Conservation (phyloP, 345 rosid genomes). For the Punica granatum region DNA sequence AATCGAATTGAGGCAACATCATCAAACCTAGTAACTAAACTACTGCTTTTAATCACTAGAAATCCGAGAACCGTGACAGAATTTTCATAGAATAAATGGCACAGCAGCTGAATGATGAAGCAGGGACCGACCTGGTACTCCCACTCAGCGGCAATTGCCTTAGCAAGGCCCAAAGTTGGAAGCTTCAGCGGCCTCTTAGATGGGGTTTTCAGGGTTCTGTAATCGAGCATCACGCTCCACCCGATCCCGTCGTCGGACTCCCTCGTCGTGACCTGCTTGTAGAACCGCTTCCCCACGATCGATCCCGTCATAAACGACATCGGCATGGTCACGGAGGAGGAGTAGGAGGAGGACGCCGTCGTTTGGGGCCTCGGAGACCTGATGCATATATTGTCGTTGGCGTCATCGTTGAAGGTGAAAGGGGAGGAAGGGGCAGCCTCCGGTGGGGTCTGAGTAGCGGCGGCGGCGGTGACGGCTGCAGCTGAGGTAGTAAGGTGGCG, state of each 20-base stretch:
- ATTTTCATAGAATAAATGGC: neutral
- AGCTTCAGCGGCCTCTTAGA: constrained; percentile 75
- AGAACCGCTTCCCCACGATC: constrained; percentile 78
- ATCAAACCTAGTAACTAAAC: neutral
- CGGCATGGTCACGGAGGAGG: constrained; percentile 75
- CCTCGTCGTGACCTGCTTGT: constrained; percentile 68
- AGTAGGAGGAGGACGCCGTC: constrained; percentile 6
- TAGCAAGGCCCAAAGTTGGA: constrained; percentile 70
- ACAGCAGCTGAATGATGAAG: neutral
- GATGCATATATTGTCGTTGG: constrained; percentile 30
- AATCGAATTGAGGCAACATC: neutral
- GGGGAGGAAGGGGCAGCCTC: constrained; percentile 28
- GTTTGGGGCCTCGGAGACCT: constrained; percentile 30
- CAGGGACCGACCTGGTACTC: constrained; percentile 64
- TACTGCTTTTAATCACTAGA: neutral
- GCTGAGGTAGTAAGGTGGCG: neutral
- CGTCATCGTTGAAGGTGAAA: constrained; percentile 33
- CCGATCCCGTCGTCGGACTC: constrained; percentile 88
- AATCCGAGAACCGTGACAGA: neutral
- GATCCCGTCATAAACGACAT: constrained; percentile 92
- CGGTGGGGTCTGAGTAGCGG: constrained; percentile 31
- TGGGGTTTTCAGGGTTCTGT: constrained; percentile 83
- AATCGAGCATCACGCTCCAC: constrained; percentile 95
- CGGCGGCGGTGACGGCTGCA: constrained; percentile 5
- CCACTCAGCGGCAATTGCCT: constrained; percentile 93